A percentile compares a stretch with the other conserved stretches of the same genome.
Evolutionary conservation across 2,329 filamentous ascomycete species (phyloP).

Genomic region (Verticillium isaacii): DNA sequence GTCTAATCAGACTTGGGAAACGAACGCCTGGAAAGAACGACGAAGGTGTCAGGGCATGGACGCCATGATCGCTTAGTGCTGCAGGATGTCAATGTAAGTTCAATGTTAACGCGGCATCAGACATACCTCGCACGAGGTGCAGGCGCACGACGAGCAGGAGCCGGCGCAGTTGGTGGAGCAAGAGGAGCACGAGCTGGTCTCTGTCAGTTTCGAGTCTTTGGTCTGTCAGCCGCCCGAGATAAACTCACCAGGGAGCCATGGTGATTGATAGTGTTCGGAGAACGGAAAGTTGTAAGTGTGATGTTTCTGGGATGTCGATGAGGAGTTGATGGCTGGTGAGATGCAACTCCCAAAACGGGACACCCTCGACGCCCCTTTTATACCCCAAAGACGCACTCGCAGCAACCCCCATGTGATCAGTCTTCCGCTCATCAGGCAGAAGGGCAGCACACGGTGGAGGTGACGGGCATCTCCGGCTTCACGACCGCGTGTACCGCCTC

Average conservation of each 20-base stretch:
- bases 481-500: not conserved
- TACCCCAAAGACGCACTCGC: not conserved
- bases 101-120: not conserved
- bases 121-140: conserved; percentile 13
- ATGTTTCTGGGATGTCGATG: not conserved
- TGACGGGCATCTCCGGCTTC: not conserved
- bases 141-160: conserved; percentile 11
- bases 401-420: not conserved
- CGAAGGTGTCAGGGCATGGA: not conserved
- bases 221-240: not conserved
- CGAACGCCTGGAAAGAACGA: not conserved
- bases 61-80: not conserved
- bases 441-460: conserved; percentile 1
- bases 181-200: conserved; percentile 12
- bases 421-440: conserved; percentile 2
- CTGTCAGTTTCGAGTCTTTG: not conserved
- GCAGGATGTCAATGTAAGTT: not conserved
- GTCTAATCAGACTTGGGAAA: not conserved
- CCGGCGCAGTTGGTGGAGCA: conserved; percentile 13
- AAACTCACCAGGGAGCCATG: conserved; percentile 13
- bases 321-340: conserved; percentile 7
- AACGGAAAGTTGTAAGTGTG: conserved; percentile 6
- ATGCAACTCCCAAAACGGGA: not conserved
- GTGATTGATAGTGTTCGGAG: conserved; percentile 6
- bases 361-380: not conserved